Base-by-base conservation (phyloP, 2,329 filamentous ascomycete genomes). In the Nemania sp. region DNA sequence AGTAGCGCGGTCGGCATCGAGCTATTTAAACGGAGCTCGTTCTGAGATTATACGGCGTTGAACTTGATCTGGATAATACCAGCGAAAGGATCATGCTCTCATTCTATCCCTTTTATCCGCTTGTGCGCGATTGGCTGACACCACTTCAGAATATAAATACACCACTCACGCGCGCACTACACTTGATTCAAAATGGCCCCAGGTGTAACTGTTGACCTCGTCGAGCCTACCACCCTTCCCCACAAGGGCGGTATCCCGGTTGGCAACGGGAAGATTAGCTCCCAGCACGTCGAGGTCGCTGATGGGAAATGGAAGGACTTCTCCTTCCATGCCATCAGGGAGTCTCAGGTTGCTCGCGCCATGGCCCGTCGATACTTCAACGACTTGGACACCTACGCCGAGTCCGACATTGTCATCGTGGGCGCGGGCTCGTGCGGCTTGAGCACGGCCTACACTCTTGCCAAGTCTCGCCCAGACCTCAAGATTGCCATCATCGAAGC, bases 11-110 rank as follows among this genome's bases (percentile, higher is more conserved):
- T 27, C 49, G 22, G 57, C 22, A 43, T 57, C n/a, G 55, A 66
- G 71, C 26, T 65, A 20, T 54, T 43, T 27, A 64, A 54, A 74
- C 73, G 66, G 75, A 76, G 72, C 74, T 75, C 73, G 77, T 75
- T 78, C 88, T 93, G 91, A 95, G 92, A 96, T 90, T 89, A 96
- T 92, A 96, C 93, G 92, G 93, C 91, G 85, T 86, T 84, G 66
- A 93, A 95, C 92, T 95, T 95, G 93, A 95, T 94, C 92, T 93
- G 92, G 93, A 94, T 95, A 95, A 96, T 96, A 93, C 93, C 92
- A 94, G 94, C 94, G 94, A 94, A 96, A 97, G 94, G 92, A 97
- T 96, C 93, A 97, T 97, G 93, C 93, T 88, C 88, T 87, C 84
- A 57, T 72, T 45, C 84, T 82, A 82, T 80, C 76, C 66, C 79